Evolutionary conservation across 2,329 filamentous ascomycete species (phyloP).

Genomic region (Talaromyces sp.): DNA sequence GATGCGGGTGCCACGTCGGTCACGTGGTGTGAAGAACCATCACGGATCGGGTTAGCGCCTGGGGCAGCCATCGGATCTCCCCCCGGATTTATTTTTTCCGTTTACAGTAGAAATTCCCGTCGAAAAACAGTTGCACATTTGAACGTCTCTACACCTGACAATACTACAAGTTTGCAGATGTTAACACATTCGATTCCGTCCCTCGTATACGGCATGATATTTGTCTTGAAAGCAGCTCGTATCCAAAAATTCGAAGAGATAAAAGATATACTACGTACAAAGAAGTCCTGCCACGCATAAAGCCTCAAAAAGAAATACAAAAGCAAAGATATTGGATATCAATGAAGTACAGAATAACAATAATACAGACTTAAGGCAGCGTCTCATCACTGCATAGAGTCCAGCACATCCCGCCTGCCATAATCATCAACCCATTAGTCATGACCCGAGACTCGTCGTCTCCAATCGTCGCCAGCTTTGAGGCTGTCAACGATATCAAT

Average conservation of each 20-base stretch:
- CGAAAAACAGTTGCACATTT: neutral
- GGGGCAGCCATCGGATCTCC: slow-evolving; percentile 3
- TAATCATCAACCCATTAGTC: slow-evolving; percentile 34
- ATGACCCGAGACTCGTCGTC: slow-evolving; percentile 65
- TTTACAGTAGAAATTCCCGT: neutral
- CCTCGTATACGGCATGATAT: neutral
- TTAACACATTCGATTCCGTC: neutral
- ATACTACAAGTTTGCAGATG: neutral
- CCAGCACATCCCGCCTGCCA: slow-evolving; percentile 17
- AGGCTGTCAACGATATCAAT: slow-evolving; percentile 82
- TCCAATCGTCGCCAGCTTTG: slow-evolving; percentile 81
- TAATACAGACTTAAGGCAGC: slow-evolving; percentile 15
- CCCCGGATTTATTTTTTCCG: slow-evolving; percentile 4
- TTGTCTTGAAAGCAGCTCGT: neutral
- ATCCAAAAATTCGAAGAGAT: neutral
- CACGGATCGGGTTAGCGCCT: slow-evolving; percentile 8
- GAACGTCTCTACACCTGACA: neutral
- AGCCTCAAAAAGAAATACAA: slow-evolving; percentile 21
- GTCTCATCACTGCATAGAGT: slow-evolving; percentile 17
- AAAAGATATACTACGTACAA: slow-evolving; percentile 6
- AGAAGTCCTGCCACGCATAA: neutral
- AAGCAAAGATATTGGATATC: slow-evolving; percentile 22
- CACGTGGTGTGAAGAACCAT: slow-evolving; percentile 11
- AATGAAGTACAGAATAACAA: slow-evolving; percentile 15
- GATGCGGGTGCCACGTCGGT: slow-evolving; percentile 15